Evolutionary conservation across 352 stramenopile species (phyloP).

Genomic region (Salisapilia sapeloensis): DNA sequence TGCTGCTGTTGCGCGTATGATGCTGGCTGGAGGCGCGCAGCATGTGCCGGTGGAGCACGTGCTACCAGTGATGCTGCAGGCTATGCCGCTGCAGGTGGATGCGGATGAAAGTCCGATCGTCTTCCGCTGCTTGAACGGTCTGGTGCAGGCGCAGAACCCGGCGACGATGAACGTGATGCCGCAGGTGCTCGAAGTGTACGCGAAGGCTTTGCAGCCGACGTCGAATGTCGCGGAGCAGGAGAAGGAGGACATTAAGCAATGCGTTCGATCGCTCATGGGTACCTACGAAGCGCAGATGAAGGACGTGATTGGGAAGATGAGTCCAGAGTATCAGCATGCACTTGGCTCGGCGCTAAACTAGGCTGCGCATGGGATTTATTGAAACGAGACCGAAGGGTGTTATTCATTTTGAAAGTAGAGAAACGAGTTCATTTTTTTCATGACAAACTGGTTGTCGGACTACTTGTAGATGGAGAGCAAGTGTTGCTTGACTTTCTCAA

Average conservation of each 20-base stretch:
- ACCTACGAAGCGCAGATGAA: slow-evolving; percentile 68
- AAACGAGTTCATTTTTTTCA: too few relatives aligned
- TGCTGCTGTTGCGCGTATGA: slow-evolving; percentile 88
- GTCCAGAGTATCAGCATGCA: slow-evolving; percentile 42
- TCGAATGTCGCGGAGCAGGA: slow-evolving; percentile 62
- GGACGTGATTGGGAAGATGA: slow-evolving; percentile 57
- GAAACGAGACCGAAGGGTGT: too few relatives aligned
- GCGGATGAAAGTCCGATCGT: slow-evolving; percentile 93
- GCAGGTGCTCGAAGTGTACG: slow-evolving; percentile 68
- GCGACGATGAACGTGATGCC: slow-evolving; percentile 47
- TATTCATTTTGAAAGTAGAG: too few relatives aligned
- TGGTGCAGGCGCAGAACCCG: slow-evolving; percentile 84
- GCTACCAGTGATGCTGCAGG: slow-evolving; percentile 85
- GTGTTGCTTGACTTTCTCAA: slow-evolving; percentile 32
- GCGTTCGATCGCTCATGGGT: slow-evolving; percentile 40
- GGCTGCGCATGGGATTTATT: neutral
- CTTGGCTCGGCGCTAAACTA: slow-evolving; percentile 13
- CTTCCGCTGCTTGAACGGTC: slow-evolving; percentile 88
- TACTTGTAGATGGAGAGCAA: slow-evolving; percentile 1
- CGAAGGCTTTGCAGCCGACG: slow-evolving; percentile 34
- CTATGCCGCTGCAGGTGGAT: slow-evolving; percentile 92
- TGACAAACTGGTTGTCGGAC: neutral
- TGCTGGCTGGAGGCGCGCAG: slow-evolving; percentile 52
- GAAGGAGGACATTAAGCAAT: slow-evolving; percentile 50
- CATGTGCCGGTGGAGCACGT: slow-evolving; percentile 88